phyloP scores from a whole-genome alignment of 164 flowering plant genomes.

The Annona squamosa region DNA sequence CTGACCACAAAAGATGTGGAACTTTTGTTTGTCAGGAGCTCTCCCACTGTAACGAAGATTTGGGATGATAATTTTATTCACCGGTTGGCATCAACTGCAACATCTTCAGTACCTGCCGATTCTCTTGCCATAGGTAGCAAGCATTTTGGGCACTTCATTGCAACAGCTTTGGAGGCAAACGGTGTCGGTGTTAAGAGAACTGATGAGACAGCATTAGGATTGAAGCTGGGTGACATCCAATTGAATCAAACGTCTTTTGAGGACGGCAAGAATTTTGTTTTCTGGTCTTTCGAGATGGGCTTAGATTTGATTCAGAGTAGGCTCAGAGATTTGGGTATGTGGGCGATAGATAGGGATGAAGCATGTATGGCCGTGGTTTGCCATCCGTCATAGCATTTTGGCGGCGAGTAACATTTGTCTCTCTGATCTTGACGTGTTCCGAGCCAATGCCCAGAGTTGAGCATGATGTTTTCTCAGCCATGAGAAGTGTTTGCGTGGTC shows the following conservation, averaged over 20 bases:
- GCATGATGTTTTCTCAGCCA: neutral
- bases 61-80: conserved; percentile 41
- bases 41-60: conserved; percentile 31
- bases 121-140: conserved; percentile 12
- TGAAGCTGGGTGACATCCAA: conserved; percentile 18
- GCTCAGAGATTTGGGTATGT: conserved; percentile 45
- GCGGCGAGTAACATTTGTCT: neutral
- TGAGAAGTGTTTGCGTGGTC: neutral
- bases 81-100: conserved; percentile 20
- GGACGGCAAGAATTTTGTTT: conserved; percentile 32
- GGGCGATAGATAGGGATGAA: conserved; percentile 59
- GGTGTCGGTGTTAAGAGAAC: conserved; percentile 28
- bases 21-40: conserved; percentile 38
- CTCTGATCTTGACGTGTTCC: neutral
- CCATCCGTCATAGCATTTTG: conserved; percentile 35
- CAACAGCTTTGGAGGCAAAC: conserved; percentile 31
- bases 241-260: conserved; percentile 23
- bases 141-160: conserved; percentile 25
- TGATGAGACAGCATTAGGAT: conserved; percentile 34
- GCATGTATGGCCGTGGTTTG: conserved; percentile 79
- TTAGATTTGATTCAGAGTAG: conserved; percentile 24
- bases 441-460: neutral
- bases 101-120: conserved; percentile 15
- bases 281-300: conserved; percentile 45
- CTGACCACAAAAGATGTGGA: conserved; percentile 30